A percentile compares a stretch with the other conserved stretches of the same genome.
These are phyloP conservation scores for Ilyonectria destructans DNA, from an alignment of 2,329 filamentous ascomycete species.

Conservation along the genomic window DNA sequence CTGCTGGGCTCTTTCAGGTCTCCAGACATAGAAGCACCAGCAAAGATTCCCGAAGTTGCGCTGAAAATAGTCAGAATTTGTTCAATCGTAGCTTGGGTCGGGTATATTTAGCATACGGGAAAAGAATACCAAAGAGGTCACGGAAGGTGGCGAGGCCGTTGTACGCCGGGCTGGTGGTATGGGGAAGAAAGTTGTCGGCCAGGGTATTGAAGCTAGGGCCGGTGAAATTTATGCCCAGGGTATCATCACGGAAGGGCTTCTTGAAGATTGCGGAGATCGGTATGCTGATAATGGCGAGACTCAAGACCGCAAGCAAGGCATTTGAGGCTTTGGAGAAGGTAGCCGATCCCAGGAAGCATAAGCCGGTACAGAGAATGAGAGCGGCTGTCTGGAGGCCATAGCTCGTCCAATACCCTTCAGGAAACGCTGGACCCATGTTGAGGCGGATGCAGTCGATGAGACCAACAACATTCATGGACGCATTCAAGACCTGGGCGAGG, in stretches of 20 bases:
- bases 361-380: conserved; percentile 78
- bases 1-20: conserved; percentile 88
- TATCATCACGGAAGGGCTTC: conserved; percentile 76
- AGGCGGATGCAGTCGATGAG: conserved; percentile 86
- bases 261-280: conserved; percentile 82
- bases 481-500: conserved; percentile 90
- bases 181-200: conserved; percentile 81
- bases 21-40: conserved; percentile 91
- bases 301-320: conserved; percentile 79
- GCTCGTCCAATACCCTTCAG: conserved; percentile 81
- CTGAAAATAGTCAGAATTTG: conserved; percentile 47
- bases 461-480: conserved; percentile 89
- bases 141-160: conserved; percentile 80
- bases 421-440: conserved; percentile 79
- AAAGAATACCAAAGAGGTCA: conserved; percentile 88
- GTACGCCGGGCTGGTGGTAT: conserved; percentile 74
- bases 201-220: conserved; percentile 82
- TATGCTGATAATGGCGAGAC: conserved; percentile 84
- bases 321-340: conserved; percentile 88
- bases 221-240: conserved; percentile 81
- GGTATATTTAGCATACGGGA: conserved; percentile 66
- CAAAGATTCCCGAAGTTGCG: conserved; percentile 72
- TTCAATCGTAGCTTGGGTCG: conserved; percentile 34
- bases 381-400: conserved; percentile 84
- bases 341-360: conserved; percentile 85